Evolutionary conservation across 2,329 filamentous ascomycete genomes (phyloP).

Genomic region (Sarocladiaceae sp.): DNA sequence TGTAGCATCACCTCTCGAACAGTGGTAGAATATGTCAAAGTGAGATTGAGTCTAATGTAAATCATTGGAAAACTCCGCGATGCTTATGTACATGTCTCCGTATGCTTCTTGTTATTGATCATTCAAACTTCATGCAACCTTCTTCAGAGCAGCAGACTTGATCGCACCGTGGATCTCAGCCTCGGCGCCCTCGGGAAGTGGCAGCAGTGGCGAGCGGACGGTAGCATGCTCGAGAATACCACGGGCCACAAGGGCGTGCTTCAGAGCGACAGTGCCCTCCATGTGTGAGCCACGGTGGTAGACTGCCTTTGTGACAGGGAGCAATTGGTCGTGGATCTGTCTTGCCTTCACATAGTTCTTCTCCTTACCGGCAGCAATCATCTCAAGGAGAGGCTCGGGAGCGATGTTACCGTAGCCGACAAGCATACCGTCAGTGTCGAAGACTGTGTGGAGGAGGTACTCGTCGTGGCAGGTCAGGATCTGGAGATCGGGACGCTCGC

Average conservation of each 20-base stretch:
- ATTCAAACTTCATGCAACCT: slow-evolving; percentile 14
- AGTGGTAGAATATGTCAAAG: not conserved
- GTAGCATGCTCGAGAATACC: slow-evolving; percentile 46
- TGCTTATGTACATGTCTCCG: not conserved
- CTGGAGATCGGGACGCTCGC: slow-evolving; percentile 42
- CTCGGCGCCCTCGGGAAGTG: slow-evolving; percentile 36
- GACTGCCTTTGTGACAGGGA: slow-evolving; percentile 48
- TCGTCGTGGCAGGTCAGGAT: slow-evolving; percentile 50
- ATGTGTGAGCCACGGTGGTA: slow-evolving; percentile 52
- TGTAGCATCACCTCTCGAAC: too few species aligned
- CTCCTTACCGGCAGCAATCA: slow-evolving; percentile 46
- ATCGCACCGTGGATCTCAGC: slow-evolving; percentile 38
- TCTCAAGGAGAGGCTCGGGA: slow-evolving; percentile 42
- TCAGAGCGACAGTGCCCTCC: slow-evolving; percentile 49
- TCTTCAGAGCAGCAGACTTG: slow-evolving; percentile 20
- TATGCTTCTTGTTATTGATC: not conserved
- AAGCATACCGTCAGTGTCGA: slow-evolving; percentile 49
- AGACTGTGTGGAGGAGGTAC: slow-evolving; percentile 46
- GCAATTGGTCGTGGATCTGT: slow-evolving; percentile 43
- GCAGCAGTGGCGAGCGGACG: slow-evolving; percentile 43
- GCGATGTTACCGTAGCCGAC: slow-evolving; percentile 52
- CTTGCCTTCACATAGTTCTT: slow-evolving; percentile 43
- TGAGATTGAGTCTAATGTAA: not conserved
- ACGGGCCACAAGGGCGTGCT: slow-evolving; percentile 46
- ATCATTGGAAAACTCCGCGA: not conserved